Conservation (phyloP, 176 grass and related monocot species). For the Zoysia japonica region DNA sequence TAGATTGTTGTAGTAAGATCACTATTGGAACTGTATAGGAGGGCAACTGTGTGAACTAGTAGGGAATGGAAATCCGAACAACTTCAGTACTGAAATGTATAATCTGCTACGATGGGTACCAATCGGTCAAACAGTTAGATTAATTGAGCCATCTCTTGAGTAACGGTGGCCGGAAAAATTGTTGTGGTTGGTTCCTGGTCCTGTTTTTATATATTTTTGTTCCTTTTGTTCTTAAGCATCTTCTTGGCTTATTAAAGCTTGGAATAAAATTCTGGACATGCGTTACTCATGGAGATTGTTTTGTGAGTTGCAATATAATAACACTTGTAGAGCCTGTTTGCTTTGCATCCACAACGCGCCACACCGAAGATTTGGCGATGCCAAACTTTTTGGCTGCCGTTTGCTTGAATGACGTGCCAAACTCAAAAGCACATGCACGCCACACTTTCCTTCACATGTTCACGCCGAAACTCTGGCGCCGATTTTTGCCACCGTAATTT, state of each 20-base stretch:
- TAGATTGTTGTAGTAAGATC: not conserved
- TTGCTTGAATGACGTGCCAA: too few relatives aligned
- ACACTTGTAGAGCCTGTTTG: not conserved
- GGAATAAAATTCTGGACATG: not conserved
- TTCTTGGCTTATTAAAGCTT: not conserved
- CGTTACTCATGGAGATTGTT: not conserved
- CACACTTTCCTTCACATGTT: too few relatives aligned
- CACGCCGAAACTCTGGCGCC: too few relatives aligned
- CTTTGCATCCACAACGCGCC: too few relatives aligned
- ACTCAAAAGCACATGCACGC: too few relatives aligned
- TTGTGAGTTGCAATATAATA: not conserved
- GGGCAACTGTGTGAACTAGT: not conserved
- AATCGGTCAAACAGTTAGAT: not conserved
- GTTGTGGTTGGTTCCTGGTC: not conserved
- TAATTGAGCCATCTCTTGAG: not conserved
- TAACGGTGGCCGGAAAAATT: not conserved
- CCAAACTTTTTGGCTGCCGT: too few relatives aligned
- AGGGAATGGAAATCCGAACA: not conserved
- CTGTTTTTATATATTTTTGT: not conserved
- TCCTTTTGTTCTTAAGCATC: not conserved
- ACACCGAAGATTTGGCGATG: too few relatives aligned
- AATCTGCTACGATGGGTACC: not conserved
- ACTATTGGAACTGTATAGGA: not conserved
- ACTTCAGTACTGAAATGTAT: not conserved
- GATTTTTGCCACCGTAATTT: too few relatives aligned